phyloP scores from a whole-genome alignment of 345 rosid species.

The Rhodamnia argentea region DNA sequence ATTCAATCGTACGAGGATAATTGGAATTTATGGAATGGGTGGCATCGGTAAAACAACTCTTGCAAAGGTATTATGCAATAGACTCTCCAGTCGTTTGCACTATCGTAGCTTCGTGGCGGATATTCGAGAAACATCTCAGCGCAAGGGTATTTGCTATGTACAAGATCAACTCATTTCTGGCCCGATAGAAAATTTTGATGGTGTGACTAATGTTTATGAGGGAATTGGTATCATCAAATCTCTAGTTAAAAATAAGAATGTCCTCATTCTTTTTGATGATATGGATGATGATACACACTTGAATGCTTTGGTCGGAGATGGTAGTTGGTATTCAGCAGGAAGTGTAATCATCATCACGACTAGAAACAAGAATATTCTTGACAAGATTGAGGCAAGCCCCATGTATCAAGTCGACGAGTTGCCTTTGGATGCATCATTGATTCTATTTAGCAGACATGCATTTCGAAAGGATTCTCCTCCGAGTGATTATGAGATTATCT shows the following conservation, averaged over 20 bases:
- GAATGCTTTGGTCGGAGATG: too few species aligned
- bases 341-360: neutral
- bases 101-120: neutral
- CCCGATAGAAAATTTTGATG: too few species aligned
- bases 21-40: neutral
- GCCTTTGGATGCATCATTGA: neutral
- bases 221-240: too few species aligned
- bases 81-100: rapidly evolving
- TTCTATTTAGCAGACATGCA: neutral
- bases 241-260: too few species aligned
- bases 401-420: neutral
- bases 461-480: neutral
- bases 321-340: rapidly evolving
- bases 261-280: too few species aligned
- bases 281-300: too few species aligned
- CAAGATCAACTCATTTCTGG: neutral
- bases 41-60: too few species aligned
- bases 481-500: neutral
- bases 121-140: neutral
- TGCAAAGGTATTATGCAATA: neutral
- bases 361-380: neutral
- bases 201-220: too few species aligned
- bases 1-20: neutral
- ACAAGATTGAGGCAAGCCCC: neutral
- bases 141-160: neutral